Conservation (phyloP, 202 grass and related monocot species). For the Musa balbisiana region DNA sequence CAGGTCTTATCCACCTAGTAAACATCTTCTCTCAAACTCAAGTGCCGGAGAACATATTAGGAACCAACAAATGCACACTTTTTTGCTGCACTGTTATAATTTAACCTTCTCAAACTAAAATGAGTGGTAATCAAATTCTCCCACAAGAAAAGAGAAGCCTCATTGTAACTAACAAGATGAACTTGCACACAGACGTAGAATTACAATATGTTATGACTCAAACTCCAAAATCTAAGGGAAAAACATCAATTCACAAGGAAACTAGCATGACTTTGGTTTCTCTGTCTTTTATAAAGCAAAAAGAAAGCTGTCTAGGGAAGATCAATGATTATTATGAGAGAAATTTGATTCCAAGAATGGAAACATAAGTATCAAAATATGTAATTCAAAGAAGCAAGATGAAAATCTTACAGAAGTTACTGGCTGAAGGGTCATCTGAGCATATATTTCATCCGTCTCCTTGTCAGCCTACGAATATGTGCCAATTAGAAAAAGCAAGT, state of each 20-base stretch:
- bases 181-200: too few relatives aligned
- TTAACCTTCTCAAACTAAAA: too few relatives aligned
- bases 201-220: too few relatives aligned
- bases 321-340: neutral
- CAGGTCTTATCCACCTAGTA: neutral
- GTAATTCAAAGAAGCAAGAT: neutral
- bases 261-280: too few relatives aligned
- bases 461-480: conserved; percentile 55
- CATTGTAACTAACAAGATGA: too few relatives aligned
- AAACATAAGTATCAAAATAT: neutral
- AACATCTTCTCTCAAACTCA: too few relatives aligned
- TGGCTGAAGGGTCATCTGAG: conserved; percentile 93
- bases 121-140: too few relatives aligned
- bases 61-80: neutral
- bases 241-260: neutral
- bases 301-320: too few relatives aligned
- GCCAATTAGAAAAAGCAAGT: neutral
- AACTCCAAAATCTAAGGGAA: too few relatives aligned
- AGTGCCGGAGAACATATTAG: neutral
- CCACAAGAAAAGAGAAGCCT: too few relatives aligned
- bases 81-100: too few relatives aligned
- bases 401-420: conserved; percentile 64
- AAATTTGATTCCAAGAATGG: neutral
- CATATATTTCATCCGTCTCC: conserved; percentile 94
- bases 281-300: too few relatives aligned